These are phyloP conservation scores for Clarireedia paspali DNA, from an alignment of 2,329 filamentous ascomycete species.

Conservation along the genomic window DNA sequence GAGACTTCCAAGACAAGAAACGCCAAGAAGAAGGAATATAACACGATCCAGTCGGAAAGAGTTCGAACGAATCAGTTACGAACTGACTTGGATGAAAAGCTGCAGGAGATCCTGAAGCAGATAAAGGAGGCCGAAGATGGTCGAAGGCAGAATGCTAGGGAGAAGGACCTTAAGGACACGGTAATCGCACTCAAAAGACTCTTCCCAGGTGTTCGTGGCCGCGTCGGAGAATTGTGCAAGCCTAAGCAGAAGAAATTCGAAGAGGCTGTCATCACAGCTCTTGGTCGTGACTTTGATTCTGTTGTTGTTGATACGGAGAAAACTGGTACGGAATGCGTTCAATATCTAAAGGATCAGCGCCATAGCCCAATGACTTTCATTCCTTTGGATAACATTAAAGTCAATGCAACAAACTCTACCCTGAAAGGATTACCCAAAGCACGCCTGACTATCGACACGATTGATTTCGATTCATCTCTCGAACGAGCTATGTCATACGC, in stretches of 20 bases:
- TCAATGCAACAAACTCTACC: constrained; percentile 81
- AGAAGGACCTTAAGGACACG: constrained; percentile 71
- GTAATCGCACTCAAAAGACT: constrained; percentile 82
- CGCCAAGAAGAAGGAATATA: constrained; percentile 83
- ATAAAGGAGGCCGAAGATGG: constrained; percentile 81
- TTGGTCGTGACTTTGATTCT: constrained; percentile 89
- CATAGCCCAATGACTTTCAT: constrained; percentile 88
- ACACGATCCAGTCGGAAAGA: constrained; percentile 75
- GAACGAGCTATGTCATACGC: constrained; percentile 92
- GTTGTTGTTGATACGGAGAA: constrained; percentile 94
- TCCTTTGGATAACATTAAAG: constrained; percentile 93
- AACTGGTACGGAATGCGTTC: constrained; percentile 86
- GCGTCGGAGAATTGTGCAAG: constrained; percentile 84
- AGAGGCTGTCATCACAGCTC: constrained; percentile 83
- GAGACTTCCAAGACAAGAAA: constrained; percentile 72
- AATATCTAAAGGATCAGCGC: constrained; percentile 86
- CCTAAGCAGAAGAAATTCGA: constrained; percentile 97
- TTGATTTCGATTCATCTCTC: constrained; percentile 82
- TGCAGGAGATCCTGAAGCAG: constrained; percentile 72
- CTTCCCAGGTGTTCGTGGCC: constrained; percentile 84
- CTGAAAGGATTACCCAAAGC: constrained; percentile 83
- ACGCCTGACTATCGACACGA: constrained; percentile 87
- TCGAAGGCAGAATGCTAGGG: constrained; percentile 76
- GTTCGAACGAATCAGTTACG: constrained; percentile 72
- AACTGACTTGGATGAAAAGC: constrained; percentile 86